Conservation (phyloP, 495 filamentous ascomycete species). For the Neurospora sp. region DNA sequence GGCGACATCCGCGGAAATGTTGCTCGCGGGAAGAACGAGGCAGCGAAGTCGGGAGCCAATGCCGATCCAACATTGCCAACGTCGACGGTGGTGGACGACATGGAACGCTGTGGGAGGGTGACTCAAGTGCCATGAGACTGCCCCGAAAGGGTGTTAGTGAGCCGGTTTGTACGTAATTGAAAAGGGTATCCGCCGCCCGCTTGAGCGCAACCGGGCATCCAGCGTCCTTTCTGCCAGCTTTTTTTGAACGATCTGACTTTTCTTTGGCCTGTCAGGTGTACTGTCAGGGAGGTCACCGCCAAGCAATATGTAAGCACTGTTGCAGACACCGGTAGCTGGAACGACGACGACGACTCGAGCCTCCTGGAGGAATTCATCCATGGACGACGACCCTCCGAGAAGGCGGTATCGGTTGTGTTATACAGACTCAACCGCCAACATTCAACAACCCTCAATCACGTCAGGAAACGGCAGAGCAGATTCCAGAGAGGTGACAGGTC, state of each 20-base stretch:
- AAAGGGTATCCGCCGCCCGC: slow-evolving; percentile 6
- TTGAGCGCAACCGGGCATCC: background rate
- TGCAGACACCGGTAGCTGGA: background rate
- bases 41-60: slow-evolving; percentile 6
- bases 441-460: background rate
- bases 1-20: slow-evolving; percentile 20
- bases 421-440: background rate
- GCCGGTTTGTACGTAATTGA: slow-evolving; percentile 27
- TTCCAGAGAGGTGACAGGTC: background rate
- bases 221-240: background rate
- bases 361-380: background rate
- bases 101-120: background rate
- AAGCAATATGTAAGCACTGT: background rate
- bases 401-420: background rate
- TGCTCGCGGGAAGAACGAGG: background rate
- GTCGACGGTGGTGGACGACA: background rate
- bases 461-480: background rate
- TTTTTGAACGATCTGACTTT: background rate
- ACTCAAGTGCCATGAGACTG: slow-evolving; percentile 5
- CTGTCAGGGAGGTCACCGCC: background rate
- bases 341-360: background rate
- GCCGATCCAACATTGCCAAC: slow-evolving; percentile 7
- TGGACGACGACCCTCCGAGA: background rate
- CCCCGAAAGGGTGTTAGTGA: slow-evolving; percentile 16
- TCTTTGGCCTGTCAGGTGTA: background rate